Evolutionary conservation across 495 filamentous ascomycete species (phyloP), one percentile per base, ranked within the genome.

Genomic region (Penicillium manginii): DNA sequence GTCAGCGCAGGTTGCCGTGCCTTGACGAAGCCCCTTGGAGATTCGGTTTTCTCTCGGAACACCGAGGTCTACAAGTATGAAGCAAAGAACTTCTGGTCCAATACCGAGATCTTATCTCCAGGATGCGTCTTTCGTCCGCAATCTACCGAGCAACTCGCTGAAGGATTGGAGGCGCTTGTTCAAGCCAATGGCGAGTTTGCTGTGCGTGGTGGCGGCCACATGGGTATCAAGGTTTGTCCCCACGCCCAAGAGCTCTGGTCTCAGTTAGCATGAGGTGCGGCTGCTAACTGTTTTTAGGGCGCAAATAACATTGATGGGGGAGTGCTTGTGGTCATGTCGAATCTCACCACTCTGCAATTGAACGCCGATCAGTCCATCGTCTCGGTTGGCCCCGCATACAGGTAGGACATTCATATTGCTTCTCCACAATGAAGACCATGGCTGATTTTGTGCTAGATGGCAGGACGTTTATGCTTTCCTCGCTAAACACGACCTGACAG

Each of bases 251-350:
- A 29, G 26, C 1, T n/a, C 9, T 39, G 35, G 15, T 9, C 35
- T 39, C 35, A 7, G 26, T 29, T 8, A 29, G 35, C 12, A 39
- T 4, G 15, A 14, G 10, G 52, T 31, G 37, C 46, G 23, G 46
- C 5, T 22, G 29, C 18, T 60, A 23, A 60, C 33, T 5, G 21
- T 42, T 39, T 42, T 58, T 66, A 14, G 85, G 86, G 51, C 64
- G 71, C 54, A 72, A 74, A 74, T 57, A 74, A 71, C 17, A 72
- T 72, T 57, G 51, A 79, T n/a, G 59, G 72, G 19, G 85, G 86
- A 15, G 77, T 89, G 3, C 78, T 85, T 21, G 78, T 91, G 49
- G 80, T 81, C 52, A 69, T 88, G 61, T 72, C 63, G 1, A 76
- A 75, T 4, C 58, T 90, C 37, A 80, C 77, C 33, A 64, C 64